phyloP scores from a whole-genome alignment of 129 eudicot genomes.

The Centella asiatica region DNA sequence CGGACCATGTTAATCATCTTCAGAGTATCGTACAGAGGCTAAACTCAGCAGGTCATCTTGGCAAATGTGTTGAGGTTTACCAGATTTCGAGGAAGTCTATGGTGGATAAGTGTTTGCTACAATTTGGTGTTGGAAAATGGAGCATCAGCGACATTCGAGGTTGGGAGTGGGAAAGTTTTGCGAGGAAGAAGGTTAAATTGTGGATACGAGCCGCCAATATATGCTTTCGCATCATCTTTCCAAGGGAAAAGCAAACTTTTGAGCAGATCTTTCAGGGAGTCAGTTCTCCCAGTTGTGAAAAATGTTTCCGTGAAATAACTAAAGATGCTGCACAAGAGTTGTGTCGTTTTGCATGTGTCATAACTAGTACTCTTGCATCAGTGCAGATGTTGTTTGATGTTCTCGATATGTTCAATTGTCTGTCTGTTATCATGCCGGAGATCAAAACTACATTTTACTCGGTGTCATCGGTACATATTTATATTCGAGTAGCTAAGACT shows the following conservation, averaged over 20 bases:
- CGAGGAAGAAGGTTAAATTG: neutral
- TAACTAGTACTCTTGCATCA: neutral
- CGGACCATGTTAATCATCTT: neutral
- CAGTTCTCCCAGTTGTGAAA: neutral
- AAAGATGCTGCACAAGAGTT: slow-evolving; percentile 6
- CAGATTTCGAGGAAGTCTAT: slow-evolving; percentile 6
- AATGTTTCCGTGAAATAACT: neutral
- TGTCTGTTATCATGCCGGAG: slow-evolving; percentile 2
- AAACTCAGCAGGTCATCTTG: slow-evolving; percentile 1
- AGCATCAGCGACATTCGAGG: neutral
- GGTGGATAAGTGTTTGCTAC: neutral
- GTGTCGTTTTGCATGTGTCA: neutral
- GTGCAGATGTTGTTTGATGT: slow-evolving; percentile 10
- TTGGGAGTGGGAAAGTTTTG: neutral
- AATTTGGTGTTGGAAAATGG: slow-evolving; percentile 10
- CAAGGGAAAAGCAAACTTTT: slow-evolving; percentile 3
- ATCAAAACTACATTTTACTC: neutral
- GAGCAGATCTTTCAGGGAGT: slow-evolving; percentile 2
- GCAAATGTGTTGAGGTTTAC: slow-evolving; percentile 2
- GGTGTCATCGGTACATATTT: neutral
- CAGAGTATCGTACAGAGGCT: slow-evolving; percentile 4
- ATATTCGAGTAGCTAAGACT: neutral
- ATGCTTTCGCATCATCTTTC: neutral
- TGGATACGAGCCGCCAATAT: slow-evolving; percentile 9
- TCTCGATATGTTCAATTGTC: slow-evolving; percentile 5